Conservation (phyloP, 2,329 filamentous ascomycete genomes). For the Aspergillus aculeatinus region DNA sequence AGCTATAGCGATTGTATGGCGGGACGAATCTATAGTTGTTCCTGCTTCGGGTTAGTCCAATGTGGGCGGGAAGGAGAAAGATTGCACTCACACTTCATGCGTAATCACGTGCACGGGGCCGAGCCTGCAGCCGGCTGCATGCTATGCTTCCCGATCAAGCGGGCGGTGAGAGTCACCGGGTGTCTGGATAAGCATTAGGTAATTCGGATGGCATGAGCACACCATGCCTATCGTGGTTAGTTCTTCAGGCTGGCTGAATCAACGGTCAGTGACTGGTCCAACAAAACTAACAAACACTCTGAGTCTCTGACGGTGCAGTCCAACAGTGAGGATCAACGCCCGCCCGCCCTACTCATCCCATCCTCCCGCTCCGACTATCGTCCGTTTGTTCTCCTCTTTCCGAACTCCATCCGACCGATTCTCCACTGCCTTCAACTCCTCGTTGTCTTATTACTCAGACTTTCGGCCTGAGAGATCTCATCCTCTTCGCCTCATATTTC, state of each 20-base stretch:
- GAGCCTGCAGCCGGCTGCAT: too few species aligned
- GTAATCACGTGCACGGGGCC: too few species aligned
- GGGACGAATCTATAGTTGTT: neutral
- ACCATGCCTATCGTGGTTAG: neutral
- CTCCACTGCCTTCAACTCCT: neutral
- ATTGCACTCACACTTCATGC: too few species aligned
- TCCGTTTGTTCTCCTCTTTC: neutral
- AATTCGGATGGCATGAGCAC: neutral
- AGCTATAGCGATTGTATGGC: neutral
- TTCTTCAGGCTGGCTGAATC: neutral
- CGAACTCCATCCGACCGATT: neutral
- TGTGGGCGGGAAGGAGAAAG: neutral
- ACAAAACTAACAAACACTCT: neutral
- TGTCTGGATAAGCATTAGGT: neutral
- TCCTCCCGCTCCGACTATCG: neutral
- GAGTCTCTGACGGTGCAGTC: too few species aligned
- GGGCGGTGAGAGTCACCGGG: neutral
- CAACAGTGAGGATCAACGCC: too few species aligned
- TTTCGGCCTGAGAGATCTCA: neutral
- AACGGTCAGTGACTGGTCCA: neutral
- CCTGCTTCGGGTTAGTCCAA: slow-evolving; percentile 7
- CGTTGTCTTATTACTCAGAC: neutral
- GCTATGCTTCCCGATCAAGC: neutral
- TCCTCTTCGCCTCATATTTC: neutral
- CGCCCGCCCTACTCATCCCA: neutral